Percentiles rank a stretch among this genome's conserved stretches.
These are phyloP conservation scores for Colletotrichum sp. DNA, from an alignment of 2,329 filamentous ascomycete genomes.

Conservation along the genomic window DNA sequence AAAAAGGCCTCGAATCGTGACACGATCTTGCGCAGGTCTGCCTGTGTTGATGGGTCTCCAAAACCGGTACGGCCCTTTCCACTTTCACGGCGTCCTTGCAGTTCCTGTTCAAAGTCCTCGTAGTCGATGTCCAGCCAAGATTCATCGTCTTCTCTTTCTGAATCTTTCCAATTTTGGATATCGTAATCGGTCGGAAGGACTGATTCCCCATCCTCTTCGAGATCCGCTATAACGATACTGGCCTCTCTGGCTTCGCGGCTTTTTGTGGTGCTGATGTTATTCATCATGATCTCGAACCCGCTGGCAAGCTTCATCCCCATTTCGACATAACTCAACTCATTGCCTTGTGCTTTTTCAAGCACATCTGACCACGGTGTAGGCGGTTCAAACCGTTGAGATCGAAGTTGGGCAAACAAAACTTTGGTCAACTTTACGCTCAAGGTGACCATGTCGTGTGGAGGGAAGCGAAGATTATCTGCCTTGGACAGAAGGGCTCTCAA, in stretches of 20 bases:
- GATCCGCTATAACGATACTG: constrained; percentile 75
- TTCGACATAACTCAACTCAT: constrained; percentile 53
- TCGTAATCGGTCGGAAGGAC: constrained; percentile 73
- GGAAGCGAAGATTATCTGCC: constrained; percentile 64
- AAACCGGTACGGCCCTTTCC: constrained; percentile 47
- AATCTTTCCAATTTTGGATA: constrained; percentile 71
- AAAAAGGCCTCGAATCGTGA: constrained; percentile 92
- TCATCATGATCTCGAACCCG: constrained; percentile 87
- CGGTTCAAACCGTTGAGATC: constrained; percentile 80
- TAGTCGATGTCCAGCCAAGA: constrained; percentile 93
- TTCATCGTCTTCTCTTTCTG: constrained; percentile 77
- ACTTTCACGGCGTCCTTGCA: constrained; percentile 50
- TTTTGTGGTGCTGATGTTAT: constrained; percentile 70
- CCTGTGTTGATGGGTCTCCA: constrained; percentile 71
- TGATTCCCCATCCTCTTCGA: constrained; percentile 71
- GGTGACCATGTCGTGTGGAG: constrained; percentile 79
- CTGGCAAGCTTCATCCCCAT: constrained; percentile 89
- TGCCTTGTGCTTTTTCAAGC: constrained; percentile 27
- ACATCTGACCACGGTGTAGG: constrained; percentile 55
- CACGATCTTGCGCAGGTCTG: constrained; percentile 88
- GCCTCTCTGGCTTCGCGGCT: constrained; percentile 76
- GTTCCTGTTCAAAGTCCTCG: constrained; percentile 83
- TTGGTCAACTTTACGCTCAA: constrained; percentile 84
- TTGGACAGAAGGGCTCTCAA: constrained; percentile 70
- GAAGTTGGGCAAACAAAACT: constrained; percentile 88